These are phyloP conservation scores for Phytophthora vignae DNA, from an alignment of 352 stramenopile genomes.

Conservation along the genomic window DNA sequence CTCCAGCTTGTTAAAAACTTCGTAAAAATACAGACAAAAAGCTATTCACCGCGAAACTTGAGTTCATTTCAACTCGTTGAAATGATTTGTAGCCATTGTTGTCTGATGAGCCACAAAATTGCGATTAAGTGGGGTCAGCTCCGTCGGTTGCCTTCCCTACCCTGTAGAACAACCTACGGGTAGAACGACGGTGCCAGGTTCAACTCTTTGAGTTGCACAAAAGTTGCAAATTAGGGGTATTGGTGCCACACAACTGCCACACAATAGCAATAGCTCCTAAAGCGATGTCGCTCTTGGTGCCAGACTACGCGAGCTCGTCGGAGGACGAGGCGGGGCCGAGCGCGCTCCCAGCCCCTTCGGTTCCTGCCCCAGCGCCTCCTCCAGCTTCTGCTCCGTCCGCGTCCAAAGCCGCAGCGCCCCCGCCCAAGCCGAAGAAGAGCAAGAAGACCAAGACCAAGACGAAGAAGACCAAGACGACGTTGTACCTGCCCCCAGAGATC, in stretches of 20 bases:
- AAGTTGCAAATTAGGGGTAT: too few relatives aligned
- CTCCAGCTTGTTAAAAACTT: background rate
- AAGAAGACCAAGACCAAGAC: slow-evolving; percentile 38
- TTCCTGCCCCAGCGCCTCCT: background rate
- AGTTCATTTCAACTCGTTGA: background rate
- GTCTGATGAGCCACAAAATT: too few relatives aligned
- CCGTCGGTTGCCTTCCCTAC: too few relatives aligned
- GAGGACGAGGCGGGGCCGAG: slow-evolving; percentile 43
- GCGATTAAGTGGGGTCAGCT: too few relatives aligned
- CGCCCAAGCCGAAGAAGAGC: slow-evolving; percentile 18
- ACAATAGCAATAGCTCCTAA: background rate
- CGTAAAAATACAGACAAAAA: slow-evolving; percentile 95
- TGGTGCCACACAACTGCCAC: background rate
- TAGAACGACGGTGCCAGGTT: too few relatives aligned
- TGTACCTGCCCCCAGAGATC: slow-evolving; percentile 66
- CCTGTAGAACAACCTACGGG: too few relatives aligned
- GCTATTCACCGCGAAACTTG: slow-evolving; percentile 49
- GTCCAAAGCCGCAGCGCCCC: background rate
- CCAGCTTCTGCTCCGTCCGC: background rate
- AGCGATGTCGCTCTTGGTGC: slow-evolving; percentile 59
- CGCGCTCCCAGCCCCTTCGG: background rate
- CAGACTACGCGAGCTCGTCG: slow-evolving; percentile 68
- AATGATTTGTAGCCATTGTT: too few relatives aligned
- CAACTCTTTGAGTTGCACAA: background rate
- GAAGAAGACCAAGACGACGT: slow-evolving; percentile 57